Conservation (phyloP, 768 basidiomycete species). For the Trametes meyenii region DNA sequence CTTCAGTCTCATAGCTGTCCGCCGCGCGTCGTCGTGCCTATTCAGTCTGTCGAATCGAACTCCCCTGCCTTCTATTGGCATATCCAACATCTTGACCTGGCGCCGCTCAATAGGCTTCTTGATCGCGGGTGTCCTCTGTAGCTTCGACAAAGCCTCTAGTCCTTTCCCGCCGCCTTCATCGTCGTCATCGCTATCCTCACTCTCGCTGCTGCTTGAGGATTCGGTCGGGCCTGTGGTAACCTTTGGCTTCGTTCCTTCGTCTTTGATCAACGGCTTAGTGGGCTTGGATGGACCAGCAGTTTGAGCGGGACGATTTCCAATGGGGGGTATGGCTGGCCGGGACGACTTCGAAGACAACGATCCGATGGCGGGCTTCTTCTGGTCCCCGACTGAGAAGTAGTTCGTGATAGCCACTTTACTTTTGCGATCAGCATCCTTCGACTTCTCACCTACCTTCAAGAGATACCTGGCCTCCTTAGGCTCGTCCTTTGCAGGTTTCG, state of each 20-base stretch:
- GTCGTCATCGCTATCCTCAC: slow-evolving; percentile 55
- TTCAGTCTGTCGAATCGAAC: slow-evolving; percentile 52
- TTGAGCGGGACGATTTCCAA: not conserved
- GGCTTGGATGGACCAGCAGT: slow-evolving; percentile 3
- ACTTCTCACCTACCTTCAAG: slow-evolving; percentile 8
- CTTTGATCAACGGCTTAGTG: slow-evolving; percentile 2
- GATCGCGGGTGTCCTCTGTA: slow-evolving; percentile 63
- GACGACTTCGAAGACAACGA: slow-evolving; percentile 45
- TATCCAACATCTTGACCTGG: slow-evolving; percentile 64
- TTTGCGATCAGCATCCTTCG: slow-evolving; percentile 7
- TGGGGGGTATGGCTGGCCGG: slow-evolving; percentile 2
- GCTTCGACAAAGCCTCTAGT: slow-evolving; percentile 56
- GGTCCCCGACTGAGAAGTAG: slow-evolving; percentile 35
- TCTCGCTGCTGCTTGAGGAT: slow-evolving; percentile 50
- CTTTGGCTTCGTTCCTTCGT: slow-evolving; percentile 16
- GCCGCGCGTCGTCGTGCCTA: slow-evolving; percentile 63
- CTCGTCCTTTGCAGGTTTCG: slow-evolving; percentile 14
- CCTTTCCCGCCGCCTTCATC: slow-evolving; percentile 42
- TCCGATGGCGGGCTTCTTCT: slow-evolving; percentile 42
- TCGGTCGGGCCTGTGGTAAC: slow-evolving; percentile 35
- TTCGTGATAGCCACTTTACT: slow-evolving; percentile 20
- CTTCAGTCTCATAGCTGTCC: slow-evolving; percentile 68
- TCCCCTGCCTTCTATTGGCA: slow-evolving; percentile 46
- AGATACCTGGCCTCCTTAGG: slow-evolving; percentile 17
- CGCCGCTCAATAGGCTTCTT: slow-evolving; percentile 61